These are phyloP conservation scores for Casuarina cunninghamiana DNA, from an alignment of 306 rosid genomes.

Conservation along the genomic window DNA sequence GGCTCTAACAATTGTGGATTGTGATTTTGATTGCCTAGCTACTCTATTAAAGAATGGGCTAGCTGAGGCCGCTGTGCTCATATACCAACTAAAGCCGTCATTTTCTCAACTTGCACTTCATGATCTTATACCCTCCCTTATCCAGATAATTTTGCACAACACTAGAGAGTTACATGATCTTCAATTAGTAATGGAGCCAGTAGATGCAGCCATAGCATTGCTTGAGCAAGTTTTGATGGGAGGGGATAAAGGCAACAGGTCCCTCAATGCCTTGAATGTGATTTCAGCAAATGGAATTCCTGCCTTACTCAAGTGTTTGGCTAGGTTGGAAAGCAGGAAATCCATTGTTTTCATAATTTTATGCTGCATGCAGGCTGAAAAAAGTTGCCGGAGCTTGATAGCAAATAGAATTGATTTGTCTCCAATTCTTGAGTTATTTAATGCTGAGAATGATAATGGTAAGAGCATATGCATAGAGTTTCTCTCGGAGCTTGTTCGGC, in stretches of 20 bases:
- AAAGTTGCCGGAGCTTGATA: constrained; percentile 60
- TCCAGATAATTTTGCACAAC: constrained; percentile 52
- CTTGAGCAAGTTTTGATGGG: constrained; percentile 75
- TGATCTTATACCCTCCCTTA: constrained; percentile 69
- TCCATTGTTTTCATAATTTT: constrained; percentile 68
- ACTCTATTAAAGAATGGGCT: constrained; percentile 73
- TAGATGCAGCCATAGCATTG: constrained; percentile 67
- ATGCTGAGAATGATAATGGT: constrained; percentile 68
- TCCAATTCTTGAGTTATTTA: constrained; percentile 73
- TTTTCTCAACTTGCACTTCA: constrained; percentile 65
- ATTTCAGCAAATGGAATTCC: constrained; percentile 79
- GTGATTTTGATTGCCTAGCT: constrained; percentile 87
- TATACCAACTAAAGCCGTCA: constrained; percentile 72
- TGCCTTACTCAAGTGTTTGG: constrained; percentile 54
- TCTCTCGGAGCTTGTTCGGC: constrained; percentile 81
- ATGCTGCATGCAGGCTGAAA: constrained; percentile 84
- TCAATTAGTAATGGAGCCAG: constrained; percentile 67
- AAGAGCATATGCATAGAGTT: constrained; percentile 72
- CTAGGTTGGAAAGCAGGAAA: constrained; percentile 60
- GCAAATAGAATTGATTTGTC: constrained; percentile 66
- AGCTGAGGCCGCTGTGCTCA: constrained; percentile 76
- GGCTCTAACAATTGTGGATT: constrained; percentile 72
- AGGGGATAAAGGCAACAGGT: constrained; percentile 76
- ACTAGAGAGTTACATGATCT: constrained; percentile 55
- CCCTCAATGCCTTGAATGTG: constrained; percentile 60